Conservation (phyloP, 73 alveolate species). For the Durusdinium trenchii region DNA sequence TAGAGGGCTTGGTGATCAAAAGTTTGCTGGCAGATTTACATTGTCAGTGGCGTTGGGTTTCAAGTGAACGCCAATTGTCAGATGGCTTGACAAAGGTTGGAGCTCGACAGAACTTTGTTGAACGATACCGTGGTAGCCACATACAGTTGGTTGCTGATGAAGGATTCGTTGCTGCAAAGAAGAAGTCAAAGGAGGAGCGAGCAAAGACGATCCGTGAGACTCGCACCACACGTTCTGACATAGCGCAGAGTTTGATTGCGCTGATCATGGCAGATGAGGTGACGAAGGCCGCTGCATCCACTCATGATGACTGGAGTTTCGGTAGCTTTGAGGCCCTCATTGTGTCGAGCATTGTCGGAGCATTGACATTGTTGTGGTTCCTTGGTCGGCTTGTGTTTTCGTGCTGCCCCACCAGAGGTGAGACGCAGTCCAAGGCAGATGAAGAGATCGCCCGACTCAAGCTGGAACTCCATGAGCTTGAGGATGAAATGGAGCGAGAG, state of each 20-base stretch:
- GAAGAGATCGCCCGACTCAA: no score
- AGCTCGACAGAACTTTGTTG: background rate
- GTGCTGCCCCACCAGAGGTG: no score
- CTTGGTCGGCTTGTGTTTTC: no score
- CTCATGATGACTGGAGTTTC: no score
- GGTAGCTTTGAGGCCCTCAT: no score
- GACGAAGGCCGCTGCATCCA: background rate
- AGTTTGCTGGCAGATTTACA: background rate
- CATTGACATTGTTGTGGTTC: no score
- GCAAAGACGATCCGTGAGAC: background rate
- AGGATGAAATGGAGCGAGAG: no score
- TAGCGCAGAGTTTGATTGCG: background rate
- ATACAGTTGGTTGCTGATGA: background rate
- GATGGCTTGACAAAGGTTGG: constrained; percentile 18
- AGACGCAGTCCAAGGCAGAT: no score
- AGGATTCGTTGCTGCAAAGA: background rate
- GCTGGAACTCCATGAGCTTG: no score
- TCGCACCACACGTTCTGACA: background rate
- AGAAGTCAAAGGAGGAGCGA: background rate
- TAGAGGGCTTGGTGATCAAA: background rate
- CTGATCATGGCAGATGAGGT: background rate
- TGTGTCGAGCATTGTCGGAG: no score
- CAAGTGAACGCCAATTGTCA: background rate
- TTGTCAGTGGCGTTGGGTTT: background rate
- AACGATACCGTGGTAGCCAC: background rate